Base-by-base conservation (phyloP, 2,329 filamentous ascomycete species). In the Alternaria triticimaculans region DNA sequence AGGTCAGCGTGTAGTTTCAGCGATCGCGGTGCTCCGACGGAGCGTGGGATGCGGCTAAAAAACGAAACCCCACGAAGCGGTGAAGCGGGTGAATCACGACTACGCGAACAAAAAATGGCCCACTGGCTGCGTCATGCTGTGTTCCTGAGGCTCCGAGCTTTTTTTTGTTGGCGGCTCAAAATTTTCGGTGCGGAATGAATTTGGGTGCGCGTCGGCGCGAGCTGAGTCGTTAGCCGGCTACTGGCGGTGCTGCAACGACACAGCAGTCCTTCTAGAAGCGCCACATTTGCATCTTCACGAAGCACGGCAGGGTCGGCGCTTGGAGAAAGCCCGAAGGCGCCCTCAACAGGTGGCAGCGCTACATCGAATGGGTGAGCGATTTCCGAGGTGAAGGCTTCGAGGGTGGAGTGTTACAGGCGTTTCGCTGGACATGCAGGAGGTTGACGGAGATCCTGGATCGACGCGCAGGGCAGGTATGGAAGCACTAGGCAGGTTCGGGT, bases 21-120 rank as follows among this genome's bases (percentile, higher is more conserved):
- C 56, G 58, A 55, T 48, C 55, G 58, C 53, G 21, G 46, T 44
- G 23, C 54, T 58, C 46, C 41, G 33, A 51, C 54, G 41, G 55
- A 37, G 63, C 69, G 69, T 67, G 65, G 65, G 69, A 73, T 72
- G 73, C 68, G 72, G 66, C 72, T 73, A 67, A 69, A 69, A 72
- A 72, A 62, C 37, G 60, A 64, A 58, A 70, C 63, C 66, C 70
- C 70, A 76, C 68, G 66, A 72, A 72, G 75, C 76, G 74, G 76
- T 77, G 74, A 77, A 62, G 61, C 58, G 55, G 71, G 64, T 70
- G 66, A 72, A 72, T 68, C 58, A 59, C 45, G 50, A 43, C 62
- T 60, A 58, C 64, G 62, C 48, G 26, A 45, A 58, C 23, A 49
- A 23, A 50, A 50, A 54, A 23, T 20, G 57, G 21, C 60, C 69